These are phyloP conservation scores for Pythium phragmiticola DNA, from an alignment of 352 stramenopile species.

Conservation along the genomic window DNA sequence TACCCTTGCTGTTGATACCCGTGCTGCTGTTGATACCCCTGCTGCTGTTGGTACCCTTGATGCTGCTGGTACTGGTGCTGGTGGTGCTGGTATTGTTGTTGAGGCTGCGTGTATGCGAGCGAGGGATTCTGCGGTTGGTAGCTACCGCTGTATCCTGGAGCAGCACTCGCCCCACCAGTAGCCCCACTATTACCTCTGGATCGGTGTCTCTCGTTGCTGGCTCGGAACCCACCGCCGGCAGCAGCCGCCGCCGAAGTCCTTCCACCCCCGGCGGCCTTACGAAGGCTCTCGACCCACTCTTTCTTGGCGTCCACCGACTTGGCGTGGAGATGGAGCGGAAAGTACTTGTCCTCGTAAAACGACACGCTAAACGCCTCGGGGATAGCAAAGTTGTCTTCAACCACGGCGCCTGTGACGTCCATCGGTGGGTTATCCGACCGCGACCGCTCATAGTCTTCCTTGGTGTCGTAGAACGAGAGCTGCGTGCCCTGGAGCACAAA, in stretches of 20 bases:
- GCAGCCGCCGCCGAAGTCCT: background rate
- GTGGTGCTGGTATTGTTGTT: slow-evolving; percentile 10
- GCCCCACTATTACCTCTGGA: slow-evolving; percentile 1
- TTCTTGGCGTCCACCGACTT: slow-evolving; percentile 76
- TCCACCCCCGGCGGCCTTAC: slow-evolving; percentile 39
- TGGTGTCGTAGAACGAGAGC: slow-evolving; percentile 83
- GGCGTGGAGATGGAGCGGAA: slow-evolving; percentile 77
- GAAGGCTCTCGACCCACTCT: slow-evolving; percentile 79
- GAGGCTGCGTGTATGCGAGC: slow-evolving; percentile 12
- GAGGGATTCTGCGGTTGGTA: slow-evolving; percentile 18
- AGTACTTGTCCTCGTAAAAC: slow-evolving; percentile 80
- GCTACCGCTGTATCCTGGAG: slow-evolving; percentile 1
- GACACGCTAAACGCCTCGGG: slow-evolving; percentile 81
- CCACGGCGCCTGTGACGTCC: slow-evolving; percentile 68
- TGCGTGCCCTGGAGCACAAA: slow-evolving; percentile 80
- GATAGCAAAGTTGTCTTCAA: slow-evolving; percentile 78
- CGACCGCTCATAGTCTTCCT: slow-evolving; percentile 84
- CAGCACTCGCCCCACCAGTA: background rate
- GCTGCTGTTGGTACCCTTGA: slow-evolving; percentile 3
- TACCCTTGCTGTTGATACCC: slow-evolving; percentile 6
- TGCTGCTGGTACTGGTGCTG: slow-evolving; percentile 14
- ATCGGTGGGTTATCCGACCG: slow-evolving; percentile 79
- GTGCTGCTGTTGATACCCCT: background rate
- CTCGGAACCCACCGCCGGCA: background rate
- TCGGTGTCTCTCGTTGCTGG: background rate